Percentiles rank a stretch among this genome's conserved stretches.
These are phyloP conservation scores for Chrysanthemum makinoi DNA, from an alignment of 129 eudicot species.

Conservation along the genomic window DNA sequence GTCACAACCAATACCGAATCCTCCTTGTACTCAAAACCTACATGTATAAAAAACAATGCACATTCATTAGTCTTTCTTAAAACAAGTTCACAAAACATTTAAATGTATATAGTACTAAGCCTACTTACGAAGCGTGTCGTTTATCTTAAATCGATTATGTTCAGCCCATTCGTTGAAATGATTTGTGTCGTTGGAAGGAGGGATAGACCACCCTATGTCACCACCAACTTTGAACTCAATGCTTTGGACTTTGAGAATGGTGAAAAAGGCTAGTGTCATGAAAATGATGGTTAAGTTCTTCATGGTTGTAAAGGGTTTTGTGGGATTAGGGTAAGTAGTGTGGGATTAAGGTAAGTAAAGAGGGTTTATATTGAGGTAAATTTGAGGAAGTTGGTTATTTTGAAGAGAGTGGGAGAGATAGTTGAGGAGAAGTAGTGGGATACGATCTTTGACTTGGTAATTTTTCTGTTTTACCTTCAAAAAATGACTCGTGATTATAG, in stretches of 20 bases:
- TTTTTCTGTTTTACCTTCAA: slow-evolving; percentile 16
- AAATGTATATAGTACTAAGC: no score
- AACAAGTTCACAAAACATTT: neutral
- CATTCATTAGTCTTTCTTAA: neutral
- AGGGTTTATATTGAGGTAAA: slow-evolving; percentile 14
- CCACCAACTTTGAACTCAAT: slow-evolving; percentile 61
- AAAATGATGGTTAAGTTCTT: slow-evolving; percentile 18
- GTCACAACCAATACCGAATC: slow-evolving; percentile 74
- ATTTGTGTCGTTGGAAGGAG: slow-evolving; percentile 40
- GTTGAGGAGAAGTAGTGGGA: slow-evolving; percentile 37
- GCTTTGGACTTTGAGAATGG: slow-evolving; percentile 30
- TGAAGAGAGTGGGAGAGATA: slow-evolving; percentile 34
- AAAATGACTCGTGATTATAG: neutral
- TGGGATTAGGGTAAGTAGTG: neutral
- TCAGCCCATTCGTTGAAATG: slow-evolving; percentile 65
- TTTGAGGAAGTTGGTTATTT: slow-evolving; percentile 28
- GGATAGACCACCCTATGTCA: slow-evolving; percentile 50
- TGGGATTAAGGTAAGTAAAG: slow-evolving; percentile 15
- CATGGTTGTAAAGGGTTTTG: slow-evolving; percentile 18
- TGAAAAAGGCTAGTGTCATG: slow-evolving; percentile 14
- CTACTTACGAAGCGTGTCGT: slow-evolving; percentile 72
- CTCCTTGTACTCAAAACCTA: slow-evolving; percentile 64
- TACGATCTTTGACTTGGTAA: slow-evolving; percentile 48
- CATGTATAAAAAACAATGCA: neutral
- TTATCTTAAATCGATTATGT: slow-evolving; percentile 51